Evolutionary conservation across 2,329 filamentous ascomycete species (phyloP).

Genomic region (Fusarium verticillioides): DNA sequence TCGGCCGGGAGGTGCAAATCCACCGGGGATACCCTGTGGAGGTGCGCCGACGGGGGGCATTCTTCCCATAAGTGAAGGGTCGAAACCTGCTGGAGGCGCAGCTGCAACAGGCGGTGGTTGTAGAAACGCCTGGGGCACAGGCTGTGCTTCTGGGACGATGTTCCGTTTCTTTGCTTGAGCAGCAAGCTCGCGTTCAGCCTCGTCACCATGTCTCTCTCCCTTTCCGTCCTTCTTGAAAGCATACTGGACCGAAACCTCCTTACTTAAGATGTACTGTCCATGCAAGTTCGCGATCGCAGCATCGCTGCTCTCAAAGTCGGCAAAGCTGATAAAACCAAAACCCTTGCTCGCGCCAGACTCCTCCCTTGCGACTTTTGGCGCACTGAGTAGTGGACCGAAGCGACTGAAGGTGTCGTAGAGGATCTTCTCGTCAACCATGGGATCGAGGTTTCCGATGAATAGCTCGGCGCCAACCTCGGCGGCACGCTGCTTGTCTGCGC

Average conservation of each 20-base stretch:
- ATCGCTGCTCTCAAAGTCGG: constrained; percentile 93
- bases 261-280: constrained; percentile 96
- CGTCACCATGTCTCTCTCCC: constrained; percentile 93
- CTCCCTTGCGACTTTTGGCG: constrained; percentile 93
- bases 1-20: constrained; percentile 52
- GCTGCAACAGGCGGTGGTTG: constrained; percentile 44
- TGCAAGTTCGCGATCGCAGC: constrained; percentile 93
- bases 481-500: constrained; percentile 92
- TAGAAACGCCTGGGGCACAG: constrained; percentile 79
- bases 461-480: constrained; percentile 96
- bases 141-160: constrained; percentile 82
- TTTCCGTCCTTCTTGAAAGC: constrained; percentile 99
- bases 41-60: constrained; percentile 45
- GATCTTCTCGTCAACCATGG: constrained; percentile 94
- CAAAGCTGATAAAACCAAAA: constrained; percentile 95
- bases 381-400: constrained; percentile 85
- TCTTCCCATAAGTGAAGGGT: constrained; percentile 48
- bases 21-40: constrained; percentile 51
- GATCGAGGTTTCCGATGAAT: constrained; percentile 94
- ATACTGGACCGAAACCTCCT: constrained; percentile 96
- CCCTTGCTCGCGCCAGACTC: constrained; percentile 90
- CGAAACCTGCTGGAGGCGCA: constrained; percentile 49
- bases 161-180: constrained; percentile 95
- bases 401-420: constrained; percentile 94
- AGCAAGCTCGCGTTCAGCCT: constrained; percentile 91